Evolutionary conservation across 208 protist species (phyloP).

Genomic region (Herpetomonas tarakana): DNA sequence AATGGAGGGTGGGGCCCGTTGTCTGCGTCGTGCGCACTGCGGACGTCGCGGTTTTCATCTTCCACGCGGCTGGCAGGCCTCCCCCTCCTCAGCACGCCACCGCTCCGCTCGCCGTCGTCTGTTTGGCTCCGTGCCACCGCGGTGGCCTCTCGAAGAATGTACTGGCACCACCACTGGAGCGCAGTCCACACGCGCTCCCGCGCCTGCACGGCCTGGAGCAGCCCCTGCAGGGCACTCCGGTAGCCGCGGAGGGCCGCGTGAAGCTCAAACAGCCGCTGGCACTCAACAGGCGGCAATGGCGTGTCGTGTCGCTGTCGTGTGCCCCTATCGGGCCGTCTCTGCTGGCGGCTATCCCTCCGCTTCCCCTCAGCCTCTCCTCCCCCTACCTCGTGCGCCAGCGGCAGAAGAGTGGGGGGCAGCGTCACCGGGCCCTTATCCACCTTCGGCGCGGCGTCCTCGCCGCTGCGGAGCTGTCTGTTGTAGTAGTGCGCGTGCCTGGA

Average conservation of each 20-base stretch:
- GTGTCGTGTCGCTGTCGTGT: not conserved
- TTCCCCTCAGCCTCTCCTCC: no score
- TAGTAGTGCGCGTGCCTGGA: slow-evolving; percentile 3
- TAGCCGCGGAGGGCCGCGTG: not conserved
- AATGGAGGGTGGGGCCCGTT: no score
- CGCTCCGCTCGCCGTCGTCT: no score
- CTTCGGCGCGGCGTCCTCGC: not conserved
- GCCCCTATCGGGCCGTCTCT: not conserved
- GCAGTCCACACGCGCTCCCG: slow-evolving; percentile 26
- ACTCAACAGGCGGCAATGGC: not conserved
- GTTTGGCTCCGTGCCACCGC: no score
- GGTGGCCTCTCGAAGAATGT: no score
- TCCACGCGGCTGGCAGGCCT: no score
- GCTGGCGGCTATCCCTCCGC: no score
- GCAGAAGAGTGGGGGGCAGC: not conserved
- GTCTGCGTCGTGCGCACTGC: no score
- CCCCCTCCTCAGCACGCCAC: no score
- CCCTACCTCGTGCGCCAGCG: not conserved
- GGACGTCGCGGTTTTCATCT: no score
- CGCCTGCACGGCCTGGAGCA: slow-evolving; percentile 13
- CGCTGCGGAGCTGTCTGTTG: not conserved
- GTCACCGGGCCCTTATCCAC: not conserved
- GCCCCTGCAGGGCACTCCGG: not conserved
- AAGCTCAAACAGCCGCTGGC: not conserved
- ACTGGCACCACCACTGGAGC: slow-evolving; percentile 17